Percentiles rank a stretch among this genome's conserved stretches.
Conservation (phyloP, 1,139 yeast genomes). For the Saccharomyces pastorianus region DNA sequence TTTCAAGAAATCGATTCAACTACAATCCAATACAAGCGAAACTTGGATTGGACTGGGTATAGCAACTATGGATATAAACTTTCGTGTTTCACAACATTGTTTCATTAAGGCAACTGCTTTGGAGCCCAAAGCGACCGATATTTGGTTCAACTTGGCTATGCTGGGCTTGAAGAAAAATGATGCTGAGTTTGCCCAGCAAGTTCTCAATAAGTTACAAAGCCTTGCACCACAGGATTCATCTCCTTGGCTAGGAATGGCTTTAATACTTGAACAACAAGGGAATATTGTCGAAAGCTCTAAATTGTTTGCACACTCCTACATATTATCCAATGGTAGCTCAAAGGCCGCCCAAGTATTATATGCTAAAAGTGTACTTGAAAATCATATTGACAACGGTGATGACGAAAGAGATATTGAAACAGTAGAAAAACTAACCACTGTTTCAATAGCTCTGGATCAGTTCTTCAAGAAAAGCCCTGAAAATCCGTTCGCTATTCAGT, state of each 20-base stretch:
- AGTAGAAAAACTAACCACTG: constrained; percentile 58
- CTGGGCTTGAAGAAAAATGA: constrained; percentile 67
- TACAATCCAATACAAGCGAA: constrained; percentile 60
- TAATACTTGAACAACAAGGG: constrained; percentile 55
- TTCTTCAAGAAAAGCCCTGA: constrained; percentile 61
- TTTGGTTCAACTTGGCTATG: constrained; percentile 80
- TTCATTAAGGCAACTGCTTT: constrained; percentile 72
- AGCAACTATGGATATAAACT: constrained; percentile 50
- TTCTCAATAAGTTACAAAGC: constrained; percentile 69
- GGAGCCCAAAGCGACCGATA: constrained; percentile 56
- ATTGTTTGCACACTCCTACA: constrained; percentile 68
- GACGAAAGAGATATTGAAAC: constrained; percentile 50
- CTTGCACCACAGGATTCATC: constrained; percentile 66
- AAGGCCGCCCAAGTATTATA: constrained; percentile 67
- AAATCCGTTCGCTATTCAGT: constrained; percentile 53
- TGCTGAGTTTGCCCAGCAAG: constrained; percentile 60
- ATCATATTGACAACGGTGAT: constrained; percentile 35
- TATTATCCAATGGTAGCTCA: constrained; percentile 64
- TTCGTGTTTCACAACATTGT: constrained; percentile 83
- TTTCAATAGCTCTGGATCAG: constrained; percentile 64
- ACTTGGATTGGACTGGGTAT: constrained; percentile 84
- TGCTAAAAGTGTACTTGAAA: constrained; percentile 47
- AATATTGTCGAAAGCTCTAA: constrained; percentile 43
- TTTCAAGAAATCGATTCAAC: constrained; percentile 58
- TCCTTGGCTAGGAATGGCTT: constrained; percentile 85